phyloP scores from a whole-genome alignment of 352 stramenopile species.

The Pythium chondricola region DNA sequence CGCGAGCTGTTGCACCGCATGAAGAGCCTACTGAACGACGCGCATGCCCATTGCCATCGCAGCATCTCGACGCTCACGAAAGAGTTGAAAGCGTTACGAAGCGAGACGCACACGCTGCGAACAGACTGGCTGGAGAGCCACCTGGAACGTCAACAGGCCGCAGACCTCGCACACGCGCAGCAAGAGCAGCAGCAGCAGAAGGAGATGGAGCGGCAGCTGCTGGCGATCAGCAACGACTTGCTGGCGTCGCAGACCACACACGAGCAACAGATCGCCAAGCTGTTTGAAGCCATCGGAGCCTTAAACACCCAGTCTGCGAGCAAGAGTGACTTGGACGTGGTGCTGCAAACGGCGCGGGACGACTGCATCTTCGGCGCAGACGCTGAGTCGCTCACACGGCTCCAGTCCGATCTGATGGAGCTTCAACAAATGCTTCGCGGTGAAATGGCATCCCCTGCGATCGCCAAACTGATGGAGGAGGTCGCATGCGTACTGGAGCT shows the following conservation, averaged over 20 bases:
- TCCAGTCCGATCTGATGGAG: slow-evolving; percentile 27
- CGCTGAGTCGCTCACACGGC: slow-evolving; percentile 17
- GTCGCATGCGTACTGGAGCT: slow-evolving; percentile 26
- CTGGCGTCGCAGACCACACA: slow-evolving; percentile 22
- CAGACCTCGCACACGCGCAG: slow-evolving; percentile 4
- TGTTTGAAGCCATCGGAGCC: slow-evolving; percentile 19
- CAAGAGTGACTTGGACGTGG: slow-evolving; percentile 24
- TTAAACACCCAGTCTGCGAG: slow-evolving; percentile 24
- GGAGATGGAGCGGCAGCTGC: slow-evolving; percentile 20
- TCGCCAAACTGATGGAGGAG: slow-evolving; percentile 27
- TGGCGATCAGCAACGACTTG: slow-evolving; percentile 15
- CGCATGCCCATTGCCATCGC: slow-evolving; percentile 6
- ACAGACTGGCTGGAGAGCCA: slow-evolving; percentile 13
- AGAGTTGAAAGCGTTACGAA: slow-evolving; percentile 7
- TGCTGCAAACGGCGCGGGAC: slow-evolving; percentile 42
- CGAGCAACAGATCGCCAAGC: slow-evolving; percentile 19
- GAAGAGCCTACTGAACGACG: slow-evolving; percentile 6
- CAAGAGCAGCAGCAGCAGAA: slow-evolving; percentile 18
- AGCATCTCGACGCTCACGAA: too few relatives aligned
- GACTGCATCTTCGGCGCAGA: slow-evolving; percentile 52
- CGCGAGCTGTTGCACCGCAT: slow-evolving; percentile 7
- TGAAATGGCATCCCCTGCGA: slow-evolving; percentile 20
- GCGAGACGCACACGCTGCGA: slow-evolving; percentile 8
- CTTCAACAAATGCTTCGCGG: slow-evolving; percentile 26
- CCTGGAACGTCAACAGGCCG: slow-evolving; percentile 18